Percentiles rank a stretch among this genome's conserved stretches.
phyloP scores from a whole-genome alignment of 2,329 filamentous ascomycete species.

The Zelopaecilomyces penicillatus region DNA sequence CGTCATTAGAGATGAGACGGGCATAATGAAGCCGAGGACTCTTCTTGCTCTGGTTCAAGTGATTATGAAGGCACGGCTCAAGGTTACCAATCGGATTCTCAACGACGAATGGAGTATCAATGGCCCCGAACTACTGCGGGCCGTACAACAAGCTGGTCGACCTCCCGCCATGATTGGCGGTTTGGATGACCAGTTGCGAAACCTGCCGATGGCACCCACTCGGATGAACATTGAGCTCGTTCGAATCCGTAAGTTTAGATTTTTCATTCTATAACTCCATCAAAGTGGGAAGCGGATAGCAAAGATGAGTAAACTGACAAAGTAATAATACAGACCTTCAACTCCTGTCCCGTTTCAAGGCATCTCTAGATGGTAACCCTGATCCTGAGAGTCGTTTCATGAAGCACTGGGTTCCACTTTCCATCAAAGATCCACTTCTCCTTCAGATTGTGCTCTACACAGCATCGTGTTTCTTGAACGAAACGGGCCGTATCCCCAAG shows the following conservation, averaged over 20 bases:
- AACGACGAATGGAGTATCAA: constrained; percentile 24
- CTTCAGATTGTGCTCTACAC: constrained; percentile 41
- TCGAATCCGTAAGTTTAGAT: constrained; percentile 31
- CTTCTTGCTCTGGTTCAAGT: constrained; percentile 20
- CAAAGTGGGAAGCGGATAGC: not conserved
- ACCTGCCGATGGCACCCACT: constrained; percentile 33
- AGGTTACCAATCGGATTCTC: constrained; percentile 20
- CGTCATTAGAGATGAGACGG: constrained; percentile 18
- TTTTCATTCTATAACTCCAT: not conserved
- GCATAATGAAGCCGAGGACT: constrained; percentile 16
- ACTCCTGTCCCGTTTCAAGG: constrained; percentile 42
- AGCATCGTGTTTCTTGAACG: constrained; percentile 42
- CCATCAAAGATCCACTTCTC: constrained; percentile 41
- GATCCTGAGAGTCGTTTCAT: constrained; percentile 36
- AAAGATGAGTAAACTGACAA: not conserved
- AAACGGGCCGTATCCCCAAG: constrained; percentile 39
- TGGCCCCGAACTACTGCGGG: constrained; percentile 16
- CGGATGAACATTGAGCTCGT: constrained; percentile 40
- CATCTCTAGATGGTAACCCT: constrained; percentile 40
- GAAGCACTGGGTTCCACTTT: constrained; percentile 39
- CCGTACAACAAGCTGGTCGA: constrained; percentile 12
- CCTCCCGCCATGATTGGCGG: constrained; percentile 17
- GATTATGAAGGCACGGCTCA: constrained; percentile 22
- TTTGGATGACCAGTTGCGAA: constrained; percentile 28
- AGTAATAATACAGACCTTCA: constrained; percentile 30